phyloP scores from a whole-genome alignment of 2,329 filamentous ascomycete genomes.

The Furcasterigmium sp. region DNA sequence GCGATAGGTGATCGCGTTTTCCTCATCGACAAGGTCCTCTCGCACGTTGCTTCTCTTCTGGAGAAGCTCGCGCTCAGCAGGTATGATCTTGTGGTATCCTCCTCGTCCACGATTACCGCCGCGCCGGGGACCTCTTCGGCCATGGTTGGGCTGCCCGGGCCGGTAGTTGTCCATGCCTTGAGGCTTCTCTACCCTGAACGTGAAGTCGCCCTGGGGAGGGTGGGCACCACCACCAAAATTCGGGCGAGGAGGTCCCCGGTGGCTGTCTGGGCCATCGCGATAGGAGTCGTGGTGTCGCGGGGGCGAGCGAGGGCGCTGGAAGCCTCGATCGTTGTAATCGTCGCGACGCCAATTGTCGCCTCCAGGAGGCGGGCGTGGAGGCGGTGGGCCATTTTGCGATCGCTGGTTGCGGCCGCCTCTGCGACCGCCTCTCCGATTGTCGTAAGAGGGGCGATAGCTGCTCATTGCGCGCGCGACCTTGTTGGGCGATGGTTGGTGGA shows the following conservation, averaged over 20 bases:
- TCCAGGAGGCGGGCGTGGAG: neutral
- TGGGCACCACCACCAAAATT: conserved; percentile 8
- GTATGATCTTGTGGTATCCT: conserved; percentile 25
- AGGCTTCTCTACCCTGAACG: conserved; percentile 49
- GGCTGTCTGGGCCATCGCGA: neutral
- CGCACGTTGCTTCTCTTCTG: conserved; percentile 30
- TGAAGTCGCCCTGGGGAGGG: conserved; percentile 45
- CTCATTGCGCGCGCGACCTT: neutral
- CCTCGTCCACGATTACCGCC: conserved; percentile 11
- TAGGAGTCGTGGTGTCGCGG: neutral
- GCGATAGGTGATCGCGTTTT: conserved; percentile 44
- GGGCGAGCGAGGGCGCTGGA: neutral
- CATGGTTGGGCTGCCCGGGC: conserved; percentile 11
- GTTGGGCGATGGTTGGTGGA: neutral
- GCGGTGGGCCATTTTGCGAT: neutral
- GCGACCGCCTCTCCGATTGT: neutral
- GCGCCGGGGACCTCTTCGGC: conserved; percentile 1
- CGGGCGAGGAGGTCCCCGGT: neutral
- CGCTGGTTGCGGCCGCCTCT: neutral
- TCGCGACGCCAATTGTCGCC: neutral
- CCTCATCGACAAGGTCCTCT: conserved; percentile 41
- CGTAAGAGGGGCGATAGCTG: conserved; percentile 2
- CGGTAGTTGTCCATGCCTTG: conserved; percentile 36
- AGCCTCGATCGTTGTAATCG: neutral
- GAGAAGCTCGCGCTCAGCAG: conserved; percentile 44